A percentile compares a stretch with the other conserved stretches of the same genome.
Evolutionary conservation across 2,329 filamentous ascomycete species (phyloP).

Genomic region (Cladosporium sp.): DNA sequence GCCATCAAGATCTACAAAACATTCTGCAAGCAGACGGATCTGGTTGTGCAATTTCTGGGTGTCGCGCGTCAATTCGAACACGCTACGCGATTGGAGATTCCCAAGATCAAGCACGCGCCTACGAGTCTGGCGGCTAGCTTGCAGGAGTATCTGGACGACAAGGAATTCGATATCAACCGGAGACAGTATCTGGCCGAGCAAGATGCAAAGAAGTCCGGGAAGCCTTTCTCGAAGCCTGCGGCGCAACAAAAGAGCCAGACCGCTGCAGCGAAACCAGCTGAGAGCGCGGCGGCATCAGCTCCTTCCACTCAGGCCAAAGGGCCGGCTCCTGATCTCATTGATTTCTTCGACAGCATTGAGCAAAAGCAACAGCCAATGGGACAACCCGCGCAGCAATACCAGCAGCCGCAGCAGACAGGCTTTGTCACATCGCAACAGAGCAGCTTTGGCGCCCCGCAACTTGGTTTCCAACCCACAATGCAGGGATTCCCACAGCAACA

Average conservation of each 20-base stretch:
- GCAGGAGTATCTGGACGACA: slow-evolving; percentile 90
- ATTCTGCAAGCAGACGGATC: slow-evolving; percentile 88
- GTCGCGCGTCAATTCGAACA: slow-evolving; percentile 87
- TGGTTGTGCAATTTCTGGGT: slow-evolving; percentile 84
- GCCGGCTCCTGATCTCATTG: slow-evolving; percentile 75
- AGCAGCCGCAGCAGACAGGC: slow-evolving; percentile 26
- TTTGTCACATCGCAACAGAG: slow-evolving; percentile 23
- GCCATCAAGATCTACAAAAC: slow-evolving; percentile 88
- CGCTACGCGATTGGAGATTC: slow-evolving; percentile 88
- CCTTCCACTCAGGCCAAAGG: slow-evolving; percentile 46
- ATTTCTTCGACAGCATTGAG: slow-evolving; percentile 93
- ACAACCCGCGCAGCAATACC: slow-evolving; percentile 28
- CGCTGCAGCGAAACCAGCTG: slow-evolving; percentile 33
- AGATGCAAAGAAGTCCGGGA: slow-evolving; percentile 60
- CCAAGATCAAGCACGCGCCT: slow-evolving; percentile 94
- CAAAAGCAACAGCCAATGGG: slow-evolving; percentile 68
- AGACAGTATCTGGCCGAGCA: slow-evolving; percentile 88
- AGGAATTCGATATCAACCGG: slow-evolving; percentile 91
- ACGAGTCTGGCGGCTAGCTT: slow-evolving; percentile 84
- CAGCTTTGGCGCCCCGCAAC: slow-evolving; percentile 21
- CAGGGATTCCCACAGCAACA: slow-evolving; percentile 9
- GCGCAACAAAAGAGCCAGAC: slow-evolving; percentile 29
- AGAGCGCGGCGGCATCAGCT: slow-evolving; percentile 32
- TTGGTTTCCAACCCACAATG: slow-evolving; percentile 23
- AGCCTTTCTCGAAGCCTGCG: slow-evolving; percentile 26